A percentile compares a stretch with the other conserved stretches of the same genome.
Conservation (phyloP, 495 filamentous ascomycete genomes). For the Extremus antarcticus region DNA sequence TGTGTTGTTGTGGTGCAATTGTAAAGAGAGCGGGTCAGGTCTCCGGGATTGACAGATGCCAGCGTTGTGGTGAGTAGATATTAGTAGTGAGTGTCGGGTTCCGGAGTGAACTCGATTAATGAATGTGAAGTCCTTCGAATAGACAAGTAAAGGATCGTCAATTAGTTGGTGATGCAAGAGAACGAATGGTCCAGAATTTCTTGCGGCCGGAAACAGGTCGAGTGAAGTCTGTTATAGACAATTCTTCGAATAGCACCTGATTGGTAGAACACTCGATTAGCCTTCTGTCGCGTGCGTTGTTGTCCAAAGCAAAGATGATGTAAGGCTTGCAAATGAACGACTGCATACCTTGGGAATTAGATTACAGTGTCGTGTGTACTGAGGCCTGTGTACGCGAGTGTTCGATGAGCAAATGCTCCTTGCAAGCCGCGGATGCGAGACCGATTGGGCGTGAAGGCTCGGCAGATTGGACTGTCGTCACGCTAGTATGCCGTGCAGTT, state of each 20-base stretch:
- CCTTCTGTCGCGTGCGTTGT: conserved; percentile 3
- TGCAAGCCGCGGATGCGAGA: conserved; percentile 20
- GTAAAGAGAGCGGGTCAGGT: conserved; percentile 31
- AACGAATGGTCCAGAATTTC: conserved; percentile 25
- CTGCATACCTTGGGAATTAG: conserved; percentile 26
- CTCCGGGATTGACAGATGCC: conserved; percentile 21
- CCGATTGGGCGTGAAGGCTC: conserved; percentile 20
- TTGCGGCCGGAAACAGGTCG: conserved; percentile 7
- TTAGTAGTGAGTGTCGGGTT: conserved; percentile 25
- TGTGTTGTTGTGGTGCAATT: conserved; percentile 4
- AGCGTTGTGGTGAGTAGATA: conserved; percentile 3
- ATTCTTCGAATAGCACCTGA: not conserved
- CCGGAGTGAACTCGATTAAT: conserved; percentile 33
- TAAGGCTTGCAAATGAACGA: conserved; percentile 1
- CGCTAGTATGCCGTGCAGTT: conserved; percentile 14
- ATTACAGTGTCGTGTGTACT: conserved; percentile 13
- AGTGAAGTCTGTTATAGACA: conserved; percentile 19
- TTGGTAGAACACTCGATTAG: not conserved
- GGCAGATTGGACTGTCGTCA: conserved; percentile 12
- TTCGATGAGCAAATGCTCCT: conserved; percentile 11
- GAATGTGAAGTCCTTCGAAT: conserved; percentile 46
- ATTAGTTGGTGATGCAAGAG: conserved; percentile 42
- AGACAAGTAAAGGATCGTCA: conserved; percentile 45
- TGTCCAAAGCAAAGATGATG: conserved; percentile 8
- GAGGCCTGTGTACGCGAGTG: conserved; percentile 3